phyloP scores from a whole-genome alignment of 176 grass and related monocot species.

The Phragmites australis region DNA sequence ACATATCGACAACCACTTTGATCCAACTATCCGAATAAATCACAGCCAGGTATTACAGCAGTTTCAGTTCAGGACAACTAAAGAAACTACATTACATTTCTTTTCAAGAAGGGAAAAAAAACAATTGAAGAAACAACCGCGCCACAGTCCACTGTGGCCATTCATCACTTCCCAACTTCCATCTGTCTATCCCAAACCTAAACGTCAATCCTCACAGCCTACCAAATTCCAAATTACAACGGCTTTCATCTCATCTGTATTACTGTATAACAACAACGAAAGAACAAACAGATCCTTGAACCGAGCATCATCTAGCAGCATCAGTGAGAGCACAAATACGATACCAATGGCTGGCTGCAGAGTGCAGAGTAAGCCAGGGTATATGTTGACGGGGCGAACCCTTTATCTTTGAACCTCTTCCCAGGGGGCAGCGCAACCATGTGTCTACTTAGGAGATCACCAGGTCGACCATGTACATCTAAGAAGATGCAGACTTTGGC shows the following conservation, averaged over 20 bases:
- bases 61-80: slow-evolving; percentile 12
- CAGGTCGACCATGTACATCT: not conserved
- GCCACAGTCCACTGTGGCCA: not conserved
- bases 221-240: slow-evolving; percentile 6
- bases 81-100: not conserved
- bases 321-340: slow-evolving; percentile 1
- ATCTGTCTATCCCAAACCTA: slow-evolving; percentile 27
- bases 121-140: not conserved
- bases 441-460: not conserved
- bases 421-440: not conserved
- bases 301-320: slow-evolving; percentile 26
- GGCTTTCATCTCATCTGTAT: slow-evolving; percentile 18
- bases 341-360: slow-evolving; percentile 32
- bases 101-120: not conserved
- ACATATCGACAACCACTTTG: not conserved
- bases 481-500: slow-evolving; percentile 5
- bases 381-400: not conserved
- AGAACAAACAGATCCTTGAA: slow-evolving; percentile 48
- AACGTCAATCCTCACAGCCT: slow-evolving; percentile 8
- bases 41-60: not conserved
- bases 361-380: slow-evolving; percentile 18
- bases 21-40: not conserved
- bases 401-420: slow-evolving; percentile 10
- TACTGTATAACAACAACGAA: slow-evolving; percentile 28
- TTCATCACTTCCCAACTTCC: not conserved